Evolutionary conservation across 768 basidiomycete genomes (phyloP).

Genomic region (Xerocomellus intermedius): DNA sequence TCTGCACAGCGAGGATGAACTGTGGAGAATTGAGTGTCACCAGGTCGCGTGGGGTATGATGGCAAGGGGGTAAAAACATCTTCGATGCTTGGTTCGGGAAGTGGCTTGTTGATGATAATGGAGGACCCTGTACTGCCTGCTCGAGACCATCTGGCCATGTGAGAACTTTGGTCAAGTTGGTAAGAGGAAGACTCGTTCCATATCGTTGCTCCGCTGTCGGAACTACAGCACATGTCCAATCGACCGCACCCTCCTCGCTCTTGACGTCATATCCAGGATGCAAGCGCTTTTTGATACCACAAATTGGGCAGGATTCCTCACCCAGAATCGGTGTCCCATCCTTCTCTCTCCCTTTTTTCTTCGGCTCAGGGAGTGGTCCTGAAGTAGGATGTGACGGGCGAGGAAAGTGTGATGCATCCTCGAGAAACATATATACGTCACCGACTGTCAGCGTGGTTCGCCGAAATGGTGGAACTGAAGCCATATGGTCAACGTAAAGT

Average conservation of each 20-base stretch:
- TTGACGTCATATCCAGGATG: conserved; percentile 26
- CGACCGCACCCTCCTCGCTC: conserved; percentile 11
- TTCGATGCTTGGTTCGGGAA: conserved; percentile 1
- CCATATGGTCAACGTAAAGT: conserved; percentile 35
- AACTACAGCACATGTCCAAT: conserved; percentile 29
- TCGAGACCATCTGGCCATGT: conserved; percentile 18
- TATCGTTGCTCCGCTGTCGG: conserved; percentile 18
- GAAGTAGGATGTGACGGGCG: conserved; percentile 25
- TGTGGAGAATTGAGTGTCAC: conserved; percentile 23
- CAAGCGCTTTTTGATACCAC: conserved; percentile 30
- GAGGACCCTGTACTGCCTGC: conserved; percentile 10
- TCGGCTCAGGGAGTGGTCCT: conserved; percentile 11
- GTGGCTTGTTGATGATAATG: neutral
- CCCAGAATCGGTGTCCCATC: conserved; percentile 16
- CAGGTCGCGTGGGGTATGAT: conserved; percentile 23
- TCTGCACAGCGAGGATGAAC: conserved; percentile 31
- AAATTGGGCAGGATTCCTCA: conserved; percentile 28
- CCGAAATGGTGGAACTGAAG: conserved; percentile 17
- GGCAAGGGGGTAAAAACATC: conserved; percentile 11
- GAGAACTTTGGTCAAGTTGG: conserved; percentile 17
- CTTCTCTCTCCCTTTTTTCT: conserved; percentile 28
- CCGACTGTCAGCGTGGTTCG: conserved; percentile 34
- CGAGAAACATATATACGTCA: conserved; percentile 46
- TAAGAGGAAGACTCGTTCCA: conserved; percentile 17
- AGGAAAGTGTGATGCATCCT: conserved; percentile 40